phyloP scores from a whole-genome alignment of 495 filamentous ascomycete species.

The Rostrohypoxylon terebratum region DNA sequence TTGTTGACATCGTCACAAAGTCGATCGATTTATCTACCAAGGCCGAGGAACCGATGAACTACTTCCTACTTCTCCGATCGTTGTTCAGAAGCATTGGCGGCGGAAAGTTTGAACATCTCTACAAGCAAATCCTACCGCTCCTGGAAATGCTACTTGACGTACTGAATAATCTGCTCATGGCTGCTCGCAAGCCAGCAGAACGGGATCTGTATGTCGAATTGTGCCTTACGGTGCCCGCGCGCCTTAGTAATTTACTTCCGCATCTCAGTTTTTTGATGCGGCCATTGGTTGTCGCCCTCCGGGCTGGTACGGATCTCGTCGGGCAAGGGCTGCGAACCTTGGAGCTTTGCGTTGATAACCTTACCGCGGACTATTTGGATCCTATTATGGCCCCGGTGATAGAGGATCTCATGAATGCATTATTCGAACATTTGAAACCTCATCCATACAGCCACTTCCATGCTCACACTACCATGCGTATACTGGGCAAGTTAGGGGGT shows the following conservation, averaged over 20 bases:
- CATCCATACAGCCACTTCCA: constrained; percentile 96
- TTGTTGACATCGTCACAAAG: constrained; percentile 94
- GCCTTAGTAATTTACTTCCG: constrained; percentile 94
- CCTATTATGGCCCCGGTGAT: constrained; percentile 99
- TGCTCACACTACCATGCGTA: constrained; percentile 97
- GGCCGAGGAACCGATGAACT: constrained; percentile 98
- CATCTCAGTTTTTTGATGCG: constrained; percentile 98
- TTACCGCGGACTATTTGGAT: constrained; percentile 97
- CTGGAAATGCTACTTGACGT: constrained; percentile 98
- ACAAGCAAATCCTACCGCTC: constrained; percentile 96
- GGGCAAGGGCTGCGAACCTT: constrained; percentile 93
- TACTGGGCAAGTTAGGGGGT: constrained; percentile 95
- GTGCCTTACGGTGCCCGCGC: constrained; percentile 93
- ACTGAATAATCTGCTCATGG: constrained; percentile 89
- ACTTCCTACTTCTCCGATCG: constrained; percentile 91
- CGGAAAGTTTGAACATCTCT: constrained; percentile 95
- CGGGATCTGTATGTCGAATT: constrained; percentile 97
- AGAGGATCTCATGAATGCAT: constrained; percentile 95
- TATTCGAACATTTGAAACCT: constrained; percentile 94
- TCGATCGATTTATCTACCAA: constrained; percentile 95
- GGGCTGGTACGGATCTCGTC: constrained; percentile 91
- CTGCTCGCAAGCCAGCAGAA: constrained; percentile 88
- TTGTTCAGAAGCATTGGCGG: constrained; percentile 97
- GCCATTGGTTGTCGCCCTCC: constrained; percentile 91
- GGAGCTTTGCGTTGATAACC: constrained; percentile 96